A percentile compares a stretch with the other conserved stretches of the same genome.
phyloP scores from a whole-genome alignment of 768 basidiomycete genomes.

The Lentinula aciculospora region DNA sequence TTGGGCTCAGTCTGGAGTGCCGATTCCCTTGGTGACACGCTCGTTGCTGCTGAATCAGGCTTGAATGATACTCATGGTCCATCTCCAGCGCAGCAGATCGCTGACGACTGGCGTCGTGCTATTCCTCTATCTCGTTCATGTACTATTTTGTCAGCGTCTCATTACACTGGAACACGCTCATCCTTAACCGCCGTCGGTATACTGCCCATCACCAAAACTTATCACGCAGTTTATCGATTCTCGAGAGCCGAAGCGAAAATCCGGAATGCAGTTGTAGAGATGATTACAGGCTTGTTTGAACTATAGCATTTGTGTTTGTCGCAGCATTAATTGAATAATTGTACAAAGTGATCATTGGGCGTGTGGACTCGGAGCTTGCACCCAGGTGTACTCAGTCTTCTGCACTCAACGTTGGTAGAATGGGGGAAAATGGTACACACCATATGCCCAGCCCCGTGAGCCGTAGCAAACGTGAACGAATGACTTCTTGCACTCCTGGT shows the following conservation, averaged over 20 bases:
- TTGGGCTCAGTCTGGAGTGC: neutral
- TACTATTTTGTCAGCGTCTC: neutral
- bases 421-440: conserved; percentile 25
- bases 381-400: too few species aligned
- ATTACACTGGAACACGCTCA: neutral
- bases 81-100: neutral
- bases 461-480: conserved; percentile 48
- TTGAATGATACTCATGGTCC: neutral
- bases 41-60: neutral
- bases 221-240: too few species aligned
- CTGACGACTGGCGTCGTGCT: neutral
- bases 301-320: too few species aligned
- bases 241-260: too few species aligned
- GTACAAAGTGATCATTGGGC: too few species aligned
- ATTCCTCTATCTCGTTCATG: neutral
- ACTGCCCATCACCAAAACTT: neutral
- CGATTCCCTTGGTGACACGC: neutral
- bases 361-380: too few species aligned
- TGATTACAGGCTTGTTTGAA: too few species aligned
- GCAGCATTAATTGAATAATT: too few species aligned
- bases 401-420: too few species aligned
- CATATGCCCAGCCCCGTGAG: conserved; percentile 63
- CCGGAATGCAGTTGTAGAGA: too few species aligned
- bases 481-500: conserved; percentile 42
- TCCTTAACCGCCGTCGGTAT: neutral